Evolutionary conservation across 129 eudicot genomes (phyloP).

Genomic region (Erigeron canadensis): DNA sequence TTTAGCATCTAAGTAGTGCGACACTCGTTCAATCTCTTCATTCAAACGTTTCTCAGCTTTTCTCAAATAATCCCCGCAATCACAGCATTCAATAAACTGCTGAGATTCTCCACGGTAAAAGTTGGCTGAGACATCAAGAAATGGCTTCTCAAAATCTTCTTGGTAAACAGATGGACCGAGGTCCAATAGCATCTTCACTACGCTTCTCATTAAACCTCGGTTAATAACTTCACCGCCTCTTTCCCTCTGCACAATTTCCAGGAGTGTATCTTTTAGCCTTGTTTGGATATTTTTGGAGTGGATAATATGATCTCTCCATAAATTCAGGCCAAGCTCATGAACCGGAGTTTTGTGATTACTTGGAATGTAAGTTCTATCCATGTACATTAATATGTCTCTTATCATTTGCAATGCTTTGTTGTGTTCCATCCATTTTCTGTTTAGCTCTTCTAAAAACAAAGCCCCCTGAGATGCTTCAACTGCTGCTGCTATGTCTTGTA

Average conservation of each 20-base stretch:
- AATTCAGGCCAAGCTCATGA: slow-evolving; percentile 58
- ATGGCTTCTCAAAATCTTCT: slow-evolving; percentile 64
- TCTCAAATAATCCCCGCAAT: slow-evolving; percentile 60
- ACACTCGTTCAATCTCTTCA: slow-evolving; percentile 64
- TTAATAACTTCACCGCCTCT: slow-evolving; percentile 58
- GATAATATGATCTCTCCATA: slow-evolving; percentile 57
- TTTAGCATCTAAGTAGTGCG: slow-evolving; percentile 48
- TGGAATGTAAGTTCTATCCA: slow-evolving; percentile 61
- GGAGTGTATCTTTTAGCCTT: slow-evolving; percentile 55
- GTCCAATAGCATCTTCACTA: slow-evolving; percentile 64
- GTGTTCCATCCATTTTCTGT: slow-evolving; percentile 66
- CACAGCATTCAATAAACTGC: slow-evolving; percentile 55
- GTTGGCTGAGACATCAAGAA: slow-evolving; percentile 50
- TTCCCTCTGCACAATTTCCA: slow-evolving; percentile 53
- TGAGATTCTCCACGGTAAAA: slow-evolving; percentile 68
- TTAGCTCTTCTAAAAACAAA: slow-evolving; percentile 56
- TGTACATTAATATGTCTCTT: slow-evolving; percentile 61
- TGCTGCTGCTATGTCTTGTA: slow-evolving; percentile 51
- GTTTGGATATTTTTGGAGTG: slow-evolving; percentile 47
- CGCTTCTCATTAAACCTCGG: slow-evolving; percentile 64
- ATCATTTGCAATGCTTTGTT: slow-evolving; percentile 79
- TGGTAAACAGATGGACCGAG: slow-evolving; percentile 57
- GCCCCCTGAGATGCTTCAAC: slow-evolving; percentile 58
- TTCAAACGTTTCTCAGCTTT: slow-evolving; percentile 63
- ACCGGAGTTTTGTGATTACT: slow-evolving; percentile 64